Percentiles rank a stretch among this genome's conserved stretches.
Conservation (phyloP, 192 early-diverging fungal genomes). For the Backusella circina region DNA sequence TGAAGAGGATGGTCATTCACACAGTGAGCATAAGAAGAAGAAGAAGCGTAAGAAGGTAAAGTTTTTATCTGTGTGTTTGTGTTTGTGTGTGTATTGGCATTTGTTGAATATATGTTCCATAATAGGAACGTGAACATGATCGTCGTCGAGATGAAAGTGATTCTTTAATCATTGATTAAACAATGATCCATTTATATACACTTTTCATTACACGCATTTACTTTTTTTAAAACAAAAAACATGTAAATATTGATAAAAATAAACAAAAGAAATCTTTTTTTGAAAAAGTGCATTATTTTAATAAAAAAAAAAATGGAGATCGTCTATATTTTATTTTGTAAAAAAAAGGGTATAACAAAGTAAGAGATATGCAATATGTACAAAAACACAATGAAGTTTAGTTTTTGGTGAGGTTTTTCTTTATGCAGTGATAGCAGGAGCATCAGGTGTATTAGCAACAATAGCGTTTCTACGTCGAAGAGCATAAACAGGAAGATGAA, state of each 20-base stretch:
- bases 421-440: slow-evolving; percentile 13
- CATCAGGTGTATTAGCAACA: slow-evolving; percentile 22
- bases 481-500: slow-evolving; percentile 21
- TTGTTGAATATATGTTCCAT: background rate
- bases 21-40: slow-evolving; percentile 36
- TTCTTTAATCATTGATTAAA: background rate
- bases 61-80: slow-evolving; percentile 12
- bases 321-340: background rate
- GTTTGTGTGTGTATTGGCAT: too few relatives aligned
- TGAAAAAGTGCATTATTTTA: background rate
- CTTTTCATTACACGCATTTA: too few relatives aligned
- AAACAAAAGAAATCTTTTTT: background rate
- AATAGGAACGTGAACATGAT: slow-evolving; percentile 14
- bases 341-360: background rate
- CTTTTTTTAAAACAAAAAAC: too few relatives aligned
- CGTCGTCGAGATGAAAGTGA: slow-evolving; percentile 9
- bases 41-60: slow-evolving; percentile 40
- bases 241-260: background rate
- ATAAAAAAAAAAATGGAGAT: too few relatives aligned
- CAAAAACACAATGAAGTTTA: background rate
- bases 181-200: too few relatives aligned
- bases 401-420: background rate
- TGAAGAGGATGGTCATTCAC: slow-evolving; percentile 29
- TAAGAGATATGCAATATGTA: background rate
- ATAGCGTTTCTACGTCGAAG: slow-evolving; percentile 25